Conservation (phyloP, 179 eudicot genomes). For the Silene noctiflora region DNA sequence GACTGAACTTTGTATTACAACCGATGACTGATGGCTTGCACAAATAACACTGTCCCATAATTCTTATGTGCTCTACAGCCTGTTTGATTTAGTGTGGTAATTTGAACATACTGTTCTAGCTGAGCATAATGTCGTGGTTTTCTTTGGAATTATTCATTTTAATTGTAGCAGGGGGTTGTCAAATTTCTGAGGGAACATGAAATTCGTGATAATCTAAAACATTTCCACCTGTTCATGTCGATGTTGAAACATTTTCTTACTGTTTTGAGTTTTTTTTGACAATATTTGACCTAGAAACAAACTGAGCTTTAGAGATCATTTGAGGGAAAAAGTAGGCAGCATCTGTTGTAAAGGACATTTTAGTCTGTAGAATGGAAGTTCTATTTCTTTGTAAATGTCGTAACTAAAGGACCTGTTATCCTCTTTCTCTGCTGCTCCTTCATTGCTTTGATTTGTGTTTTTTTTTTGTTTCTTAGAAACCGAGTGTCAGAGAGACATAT, state of each 20-base stretch:
- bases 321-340: neutral
- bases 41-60: neutral
- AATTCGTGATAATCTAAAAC: neutral
- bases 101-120: neutral
- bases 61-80: neutral
- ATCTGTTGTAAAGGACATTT: neutral
- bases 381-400: neutral
- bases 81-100: neutral
- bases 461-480: neutral
- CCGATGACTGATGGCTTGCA: neutral
- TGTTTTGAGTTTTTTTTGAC: neutral
- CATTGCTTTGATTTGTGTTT: neutral
- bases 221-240: neutral
- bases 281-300: neutral
- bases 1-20: neutral
- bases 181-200: neutral
- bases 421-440: neutral
- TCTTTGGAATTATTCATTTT: neutral
- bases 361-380: neutral
- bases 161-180: neutral
- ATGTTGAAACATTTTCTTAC: neutral
- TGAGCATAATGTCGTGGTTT: neutral
- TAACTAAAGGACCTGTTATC: slow-evolving; percentile 6
- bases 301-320: neutral
- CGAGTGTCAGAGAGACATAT: neutral